Percentiles rank a stretch among this genome's conserved stretches.
phyloP scores from a whole-genome alignment of 805 yeast genomes.

The Kregervanrija fluxuum region DNA sequence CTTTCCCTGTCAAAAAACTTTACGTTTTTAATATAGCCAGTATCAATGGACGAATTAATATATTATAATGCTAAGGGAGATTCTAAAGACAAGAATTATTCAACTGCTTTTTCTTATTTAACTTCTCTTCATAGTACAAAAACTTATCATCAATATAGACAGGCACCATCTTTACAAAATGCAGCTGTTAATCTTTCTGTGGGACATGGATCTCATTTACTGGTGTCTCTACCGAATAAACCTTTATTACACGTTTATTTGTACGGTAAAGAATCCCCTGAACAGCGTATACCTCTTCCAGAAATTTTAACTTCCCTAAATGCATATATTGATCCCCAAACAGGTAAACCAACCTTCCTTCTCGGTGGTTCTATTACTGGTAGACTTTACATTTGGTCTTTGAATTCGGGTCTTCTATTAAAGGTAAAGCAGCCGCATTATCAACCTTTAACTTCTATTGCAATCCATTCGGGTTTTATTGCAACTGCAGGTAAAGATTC shows the following conservation, averaged over 20 bases:
- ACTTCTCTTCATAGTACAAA: constrained; percentile 41
- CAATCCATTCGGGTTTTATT: constrained; percentile 57
- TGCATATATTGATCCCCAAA: constrained; percentile 11
- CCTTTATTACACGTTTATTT: constrained; percentile 71
- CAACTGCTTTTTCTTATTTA: constrained; percentile 30
- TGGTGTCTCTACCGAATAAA: constrained; percentile 61
- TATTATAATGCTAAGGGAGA: constrained; percentile 41
- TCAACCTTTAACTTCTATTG: constrained; percentile 58
- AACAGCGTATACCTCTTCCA: constrained; percentile 79
- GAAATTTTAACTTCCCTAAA: constrained; percentile 61
- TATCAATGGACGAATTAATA: constrained; percentile 43
- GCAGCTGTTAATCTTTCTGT: constrained; percentile 43
- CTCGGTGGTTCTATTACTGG: constrained; percentile 76
- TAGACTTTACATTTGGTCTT: constrained; percentile 77
- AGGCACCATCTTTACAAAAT: constrained; percentile 39
- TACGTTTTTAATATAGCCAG: background rate
- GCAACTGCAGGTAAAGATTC: constrained; percentile 80
- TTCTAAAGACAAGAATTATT: constrained; percentile 31
- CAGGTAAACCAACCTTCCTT: constrained; percentile 40
- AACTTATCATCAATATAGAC: constrained; percentile 43
- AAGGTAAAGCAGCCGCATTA: constrained; percentile 78
- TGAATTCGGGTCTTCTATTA: constrained; percentile 66
- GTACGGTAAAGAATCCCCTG: constrained; percentile 62
- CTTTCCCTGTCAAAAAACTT: background rate
- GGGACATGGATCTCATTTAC: constrained; percentile 42